Conservation (phyloP, 352 stramenopile genomes). For the Globisporangium paroecandrum region DNA sequence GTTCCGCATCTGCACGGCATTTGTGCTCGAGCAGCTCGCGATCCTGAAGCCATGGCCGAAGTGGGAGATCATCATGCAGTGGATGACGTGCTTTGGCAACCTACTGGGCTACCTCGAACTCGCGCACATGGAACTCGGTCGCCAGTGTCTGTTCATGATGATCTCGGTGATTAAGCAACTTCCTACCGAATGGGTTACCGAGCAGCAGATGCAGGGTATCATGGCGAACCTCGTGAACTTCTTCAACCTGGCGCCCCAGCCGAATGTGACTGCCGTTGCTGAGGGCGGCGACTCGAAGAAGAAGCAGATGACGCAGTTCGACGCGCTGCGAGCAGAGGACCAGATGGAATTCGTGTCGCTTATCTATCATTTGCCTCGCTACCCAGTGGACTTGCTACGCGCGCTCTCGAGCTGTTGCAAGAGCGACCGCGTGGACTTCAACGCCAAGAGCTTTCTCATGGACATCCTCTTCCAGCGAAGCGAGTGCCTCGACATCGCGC, state of each 20-base stretch:
- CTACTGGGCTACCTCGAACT: constrained; percentile 57
- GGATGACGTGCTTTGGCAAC: constrained; percentile 64
- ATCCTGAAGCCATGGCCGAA: constrained; percentile 47
- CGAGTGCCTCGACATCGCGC: constrained; percentile 58
- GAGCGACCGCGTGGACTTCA: constrained; percentile 42
- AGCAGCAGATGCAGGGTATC: constrained; percentile 49
- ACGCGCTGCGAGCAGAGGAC: constrained; percentile 40
- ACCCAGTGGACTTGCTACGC: constrained; percentile 63
- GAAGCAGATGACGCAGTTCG: constrained; percentile 36
- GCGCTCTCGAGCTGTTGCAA: constrained; percentile 77
- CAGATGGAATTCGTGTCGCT: constrained; percentile 73
- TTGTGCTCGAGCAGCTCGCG: constrained; percentile 61
- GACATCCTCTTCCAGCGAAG: constrained; percentile 74
- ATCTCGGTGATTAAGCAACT: constrained; percentile 80
- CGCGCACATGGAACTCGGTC: constrained; percentile 55
- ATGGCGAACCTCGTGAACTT: constrained; percentile 59
- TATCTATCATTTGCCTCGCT: constrained; percentile 71
- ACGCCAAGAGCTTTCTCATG: constrained; percentile 82
- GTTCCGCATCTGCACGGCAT: constrained; percentile 72
- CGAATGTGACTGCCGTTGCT: background rate
- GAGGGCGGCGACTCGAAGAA: background rate
- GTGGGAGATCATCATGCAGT: constrained; percentile 60
- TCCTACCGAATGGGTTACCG: constrained; percentile 39
- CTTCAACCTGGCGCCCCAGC: constrained; percentile 44
- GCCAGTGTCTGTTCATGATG: constrained; percentile 58